Evolutionary conservation across 2,329 filamentous ascomycete species (phyloP).

Genomic region (Cordyceps militaris): DNA sequence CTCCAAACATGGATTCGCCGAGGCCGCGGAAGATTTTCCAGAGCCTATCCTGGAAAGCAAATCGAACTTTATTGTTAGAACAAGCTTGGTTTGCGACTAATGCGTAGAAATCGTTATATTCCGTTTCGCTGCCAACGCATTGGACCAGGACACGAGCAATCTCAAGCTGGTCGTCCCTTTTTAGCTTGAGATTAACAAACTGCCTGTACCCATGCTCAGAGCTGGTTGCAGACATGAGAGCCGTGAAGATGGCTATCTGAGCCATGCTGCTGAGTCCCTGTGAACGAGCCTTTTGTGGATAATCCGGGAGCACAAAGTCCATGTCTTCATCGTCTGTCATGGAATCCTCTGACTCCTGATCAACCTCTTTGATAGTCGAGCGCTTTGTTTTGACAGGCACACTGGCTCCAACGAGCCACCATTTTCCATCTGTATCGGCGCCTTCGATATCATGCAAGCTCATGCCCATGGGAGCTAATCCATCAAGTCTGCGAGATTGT

Average conservation of each 20-base stretch:
- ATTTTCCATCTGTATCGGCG: slow-evolving; percentile 83
- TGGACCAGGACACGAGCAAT: slow-evolving; percentile 83
- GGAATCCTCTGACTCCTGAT: slow-evolving; percentile 19
- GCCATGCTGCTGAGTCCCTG: slow-evolving; percentile 84
- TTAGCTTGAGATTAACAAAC: slow-evolving; percentile 74
- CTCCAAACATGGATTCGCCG: slow-evolving; percentile 70
- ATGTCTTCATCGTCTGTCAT: slow-evolving; percentile 40
- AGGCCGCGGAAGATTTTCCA: slow-evolving; percentile 81
- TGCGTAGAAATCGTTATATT: slow-evolving; percentile 91
- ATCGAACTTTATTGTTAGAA: slow-evolving; percentile 64
- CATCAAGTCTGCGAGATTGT: slow-evolving; percentile 52
- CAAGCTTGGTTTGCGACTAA: slow-evolving; percentile 76
- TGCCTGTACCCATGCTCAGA: slow-evolving; percentile 77
- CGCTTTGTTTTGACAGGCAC: slow-evolving; percentile 47
- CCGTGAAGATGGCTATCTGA: slow-evolving; percentile 85
- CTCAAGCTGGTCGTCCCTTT: slow-evolving; percentile 78
- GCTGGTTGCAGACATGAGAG: slow-evolving; percentile 79
- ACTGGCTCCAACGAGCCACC: slow-evolving; percentile 98
- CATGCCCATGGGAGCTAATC: slow-evolving; percentile 74
- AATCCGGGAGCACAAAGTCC: slow-evolving; percentile 54
- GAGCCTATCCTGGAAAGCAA: slow-evolving; percentile 79
- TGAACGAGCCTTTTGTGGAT: slow-evolving; percentile 63
- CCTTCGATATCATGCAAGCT: slow-evolving; percentile 75
- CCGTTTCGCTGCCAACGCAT: slow-evolving; percentile 73
- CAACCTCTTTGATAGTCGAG: slow-evolving; percentile 15